A percentile compares a stretch with the other conserved stretches of the same genome.
These are phyloP conservation scores for Cyclotella kingstonii DNA, from an alignment of 108 stramenopile species.

Conservation along the genomic window DNA sequence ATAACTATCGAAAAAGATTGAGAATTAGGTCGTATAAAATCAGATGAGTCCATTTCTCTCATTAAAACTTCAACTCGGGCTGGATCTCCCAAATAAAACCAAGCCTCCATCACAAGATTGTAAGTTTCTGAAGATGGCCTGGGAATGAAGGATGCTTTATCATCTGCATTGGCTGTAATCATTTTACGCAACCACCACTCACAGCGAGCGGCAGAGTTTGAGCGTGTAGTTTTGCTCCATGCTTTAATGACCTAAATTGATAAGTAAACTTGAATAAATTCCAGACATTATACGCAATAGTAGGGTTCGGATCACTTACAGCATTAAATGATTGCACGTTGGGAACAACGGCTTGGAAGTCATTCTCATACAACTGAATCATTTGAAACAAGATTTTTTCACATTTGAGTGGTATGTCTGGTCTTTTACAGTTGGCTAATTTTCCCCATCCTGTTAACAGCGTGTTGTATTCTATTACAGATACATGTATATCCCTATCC, in stretches of 20 bases:
- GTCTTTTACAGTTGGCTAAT: conserved; percentile 37
- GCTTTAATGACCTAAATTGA: conserved; percentile 53
- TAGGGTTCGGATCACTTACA: conserved; percentile 4
- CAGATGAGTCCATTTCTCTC: conserved; percentile 55
- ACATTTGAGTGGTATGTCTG: conserved; percentile 48
- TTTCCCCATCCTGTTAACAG: conserved; percentile 57
- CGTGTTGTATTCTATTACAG: conserved; percentile 68
- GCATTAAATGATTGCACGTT: conserved; percentile 62
- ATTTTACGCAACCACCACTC: conserved; percentile 72
- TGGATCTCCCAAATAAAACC: conserved; percentile 41
- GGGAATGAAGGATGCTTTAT: conserved; percentile 5
- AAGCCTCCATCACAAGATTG: conserved; percentile 68
- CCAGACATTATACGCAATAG: background rate
- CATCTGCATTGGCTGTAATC: conserved; percentile 41
- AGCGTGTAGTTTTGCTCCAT: conserved; percentile 56
- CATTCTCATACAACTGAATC: conserved; percentile 40
- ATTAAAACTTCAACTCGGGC: conserved; percentile 58
- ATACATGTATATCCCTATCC: conserved; percentile 41
- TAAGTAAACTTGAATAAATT: background rate
- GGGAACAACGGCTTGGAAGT: conserved; percentile 28
- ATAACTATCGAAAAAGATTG: conserved; percentile 72
- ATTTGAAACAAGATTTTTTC: conserved; percentile 68
- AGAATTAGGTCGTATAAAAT: conserved; percentile 55
- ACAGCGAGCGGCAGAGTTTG: conserved; percentile 54
- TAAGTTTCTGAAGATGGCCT: conserved; percentile 54